Conservation (phyloP, 192 early-diverging fungal species). For the Radiomyces spectabilis region DNA sequence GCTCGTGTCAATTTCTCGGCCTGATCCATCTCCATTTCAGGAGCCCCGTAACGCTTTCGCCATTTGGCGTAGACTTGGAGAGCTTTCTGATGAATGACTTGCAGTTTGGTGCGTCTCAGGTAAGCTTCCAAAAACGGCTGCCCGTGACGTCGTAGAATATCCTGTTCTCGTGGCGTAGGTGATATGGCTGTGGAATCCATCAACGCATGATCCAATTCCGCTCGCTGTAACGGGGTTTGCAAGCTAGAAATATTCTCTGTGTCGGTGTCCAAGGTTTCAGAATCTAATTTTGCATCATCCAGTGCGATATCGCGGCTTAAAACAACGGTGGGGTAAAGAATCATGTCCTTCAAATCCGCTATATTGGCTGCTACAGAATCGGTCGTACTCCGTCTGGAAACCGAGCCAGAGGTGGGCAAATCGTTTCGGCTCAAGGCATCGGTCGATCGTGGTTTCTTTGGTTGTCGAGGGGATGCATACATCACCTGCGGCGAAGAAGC, state of each 20-base stretch:
- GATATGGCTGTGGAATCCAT: slow-evolving; percentile 10
- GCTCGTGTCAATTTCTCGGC: slow-evolving; percentile 27
- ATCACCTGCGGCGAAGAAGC: neutral
- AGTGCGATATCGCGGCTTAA: neutral
- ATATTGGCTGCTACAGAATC: neutral
- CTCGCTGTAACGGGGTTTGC: neutral
- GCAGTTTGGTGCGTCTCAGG: slow-evolving; percentile 32
- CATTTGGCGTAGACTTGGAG: slow-evolving; percentile 43
- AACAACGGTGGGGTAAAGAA: slow-evolving; percentile 3
- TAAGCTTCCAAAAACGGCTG: slow-evolving; percentile 46
- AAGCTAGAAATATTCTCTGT: too few species aligned
- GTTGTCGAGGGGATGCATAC: neutral
- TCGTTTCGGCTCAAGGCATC: too few species aligned
- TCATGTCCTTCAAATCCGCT: slow-evolving; percentile 11
- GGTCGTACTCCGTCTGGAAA: neutral
- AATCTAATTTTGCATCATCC: neutral
- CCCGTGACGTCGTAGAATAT: slow-evolving; percentile 41
- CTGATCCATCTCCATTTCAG: slow-evolving; percentile 2
- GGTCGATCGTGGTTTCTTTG: neutral
- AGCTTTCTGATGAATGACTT: slow-evolving; percentile 41
- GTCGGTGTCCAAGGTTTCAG: neutral
- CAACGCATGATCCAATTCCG: slow-evolving; percentile 8
- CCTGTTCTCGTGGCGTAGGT: slow-evolving; percentile 8
- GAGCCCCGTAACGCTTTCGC: slow-evolving; percentile 34
- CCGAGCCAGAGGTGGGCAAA: too few species aligned